Base-by-base conservation (phyloP, 345 rosid species). In the Trapa incisa region DNA sequence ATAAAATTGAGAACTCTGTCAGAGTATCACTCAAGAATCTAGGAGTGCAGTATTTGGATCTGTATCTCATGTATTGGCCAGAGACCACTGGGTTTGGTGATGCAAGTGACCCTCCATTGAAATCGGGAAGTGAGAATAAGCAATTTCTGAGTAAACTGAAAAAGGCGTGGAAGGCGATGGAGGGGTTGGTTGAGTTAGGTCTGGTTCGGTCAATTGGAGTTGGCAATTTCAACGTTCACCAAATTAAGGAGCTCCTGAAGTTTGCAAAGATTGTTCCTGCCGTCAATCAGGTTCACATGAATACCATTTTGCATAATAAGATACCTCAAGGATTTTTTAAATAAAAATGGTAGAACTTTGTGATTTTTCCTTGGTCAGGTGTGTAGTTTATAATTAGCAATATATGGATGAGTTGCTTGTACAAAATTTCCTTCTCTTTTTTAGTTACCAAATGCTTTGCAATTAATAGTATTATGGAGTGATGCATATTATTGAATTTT, bases 141-240 rank as follows among this genome's bases (percentile, higher is more conserved):
- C 88, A 82, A 78, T 84, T 84, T 53, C 48, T 82, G 70, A 84
- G 77, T 73, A 77, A 83, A 47, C 56, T 84, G 79, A 84, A 84
- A 76, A 78, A 84, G 74, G 81, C 83, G 15, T 85, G 89, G 89
- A 80, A 82, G 68, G 84, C 85, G 5, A 85, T 85, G 89, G 89
- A 85, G 69, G 85, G 72, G 22, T 72, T 85, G 43, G 77, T 78
- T 39, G 89, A 85, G 16, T 41, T 68, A 47, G 89, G 85, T 42
- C 70, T 82, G 66, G 86, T 82, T 53, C 75, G 82, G 67, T 84
- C 89, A 68, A 80, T 85, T 16, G 89, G 89, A 65, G 81, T 85
- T 47, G 80, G 86, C 78, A 82, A 85, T 71, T 85, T 85, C 68
- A 73, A 71, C 66, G 73, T 80, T 60, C 75, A 78, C 56, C 85